Percentiles rank a stretch among this genome's conserved stretches.
Evolutionary conservation across 176 grass and related monocot species (phyloP).

Genomic region (Lolium multiflorum): DNA sequence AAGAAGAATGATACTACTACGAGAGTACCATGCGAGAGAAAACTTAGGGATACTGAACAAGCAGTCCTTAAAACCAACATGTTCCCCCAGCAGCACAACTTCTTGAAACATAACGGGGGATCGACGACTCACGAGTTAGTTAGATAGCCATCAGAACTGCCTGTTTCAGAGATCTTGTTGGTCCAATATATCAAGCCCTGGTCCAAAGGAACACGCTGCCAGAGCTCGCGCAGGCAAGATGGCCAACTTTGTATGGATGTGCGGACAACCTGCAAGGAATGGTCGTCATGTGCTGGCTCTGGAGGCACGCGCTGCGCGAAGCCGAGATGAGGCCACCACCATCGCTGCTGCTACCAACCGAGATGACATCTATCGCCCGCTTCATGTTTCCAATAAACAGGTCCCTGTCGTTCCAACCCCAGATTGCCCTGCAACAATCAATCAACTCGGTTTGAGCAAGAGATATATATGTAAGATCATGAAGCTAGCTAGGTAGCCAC

Average conservation of each 20-base stretch:
- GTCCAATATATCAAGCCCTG: conserved; percentile 12
- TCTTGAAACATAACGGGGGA: too few relatives aligned
- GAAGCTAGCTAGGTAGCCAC: background rate
- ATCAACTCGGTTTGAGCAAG: background rate
- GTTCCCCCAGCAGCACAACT: background rate
- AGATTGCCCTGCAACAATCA: conserved; percentile 62
- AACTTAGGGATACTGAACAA: conserved; percentile 2
- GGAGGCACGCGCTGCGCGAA: conserved; percentile 6
- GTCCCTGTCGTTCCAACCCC: conserved; percentile 62
- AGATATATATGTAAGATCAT: background rate
- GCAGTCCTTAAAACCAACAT: background rate
- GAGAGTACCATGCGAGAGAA: background rate
- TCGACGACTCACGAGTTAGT: too few relatives aligned
- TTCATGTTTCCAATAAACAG: conserved; percentile 65
- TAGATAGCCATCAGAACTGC: background rate
- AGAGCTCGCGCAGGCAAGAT: conserved; percentile 33
- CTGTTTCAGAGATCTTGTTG: background rate
- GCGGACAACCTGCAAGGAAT: conserved; percentile 53
- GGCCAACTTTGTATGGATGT: conserved; percentile 41
- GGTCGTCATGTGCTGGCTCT: conserved; percentile 57
- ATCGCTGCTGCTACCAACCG: background rate
- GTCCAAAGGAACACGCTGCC: conserved; percentile 64
- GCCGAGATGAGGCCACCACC: conserved; percentile 1
- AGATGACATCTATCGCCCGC: conserved; percentile 61
- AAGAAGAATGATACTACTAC: background rate